Evolutionary conservation across 1,284 basidiomycete species (phyloP).

Genomic region (Caloboletus inedulis): DNA sequence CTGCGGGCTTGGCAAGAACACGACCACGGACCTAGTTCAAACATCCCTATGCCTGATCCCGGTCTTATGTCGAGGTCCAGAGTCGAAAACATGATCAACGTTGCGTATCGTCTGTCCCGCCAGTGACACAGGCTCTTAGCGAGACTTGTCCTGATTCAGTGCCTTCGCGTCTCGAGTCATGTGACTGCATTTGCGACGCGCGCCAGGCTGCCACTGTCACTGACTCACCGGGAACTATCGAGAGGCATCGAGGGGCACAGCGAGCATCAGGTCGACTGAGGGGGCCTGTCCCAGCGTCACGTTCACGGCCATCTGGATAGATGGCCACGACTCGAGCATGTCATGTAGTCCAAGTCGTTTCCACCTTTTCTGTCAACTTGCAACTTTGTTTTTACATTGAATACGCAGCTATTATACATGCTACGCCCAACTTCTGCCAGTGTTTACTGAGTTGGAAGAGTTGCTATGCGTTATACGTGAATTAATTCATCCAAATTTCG

Average conservation of each 20-base stretch:
- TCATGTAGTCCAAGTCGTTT: not conserved
- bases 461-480: not conserved
- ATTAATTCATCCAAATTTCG: not conserved
- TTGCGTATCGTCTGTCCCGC: not conserved
- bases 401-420: not conserved
- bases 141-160: conserved; percentile 17
- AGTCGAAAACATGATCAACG: conserved; percentile 53
- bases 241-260: not conserved
- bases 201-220: too few species aligned
- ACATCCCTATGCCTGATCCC: conserved; percentile 73
- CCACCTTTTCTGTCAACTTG: not conserved
- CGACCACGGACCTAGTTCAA: conserved; percentile 60
- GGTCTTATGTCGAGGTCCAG: conserved; percentile 76
- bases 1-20: not conserved
- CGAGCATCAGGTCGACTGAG: not conserved
- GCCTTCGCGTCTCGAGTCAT: conserved; percentile 1
- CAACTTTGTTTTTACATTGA: not conserved
- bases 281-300: not conserved
- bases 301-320: not conserved
- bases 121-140: not conserved
- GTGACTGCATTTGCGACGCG: not conserved
- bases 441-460: not conserved
- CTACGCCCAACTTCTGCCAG: not conserved
- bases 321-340: not conserved
- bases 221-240: too few species aligned